Evolutionary conservation across 164 flowering plant genomes (phyloP), one percentile per base, ranked within the genome.

Genomic region (Paratinospora sagittata): DNA sequence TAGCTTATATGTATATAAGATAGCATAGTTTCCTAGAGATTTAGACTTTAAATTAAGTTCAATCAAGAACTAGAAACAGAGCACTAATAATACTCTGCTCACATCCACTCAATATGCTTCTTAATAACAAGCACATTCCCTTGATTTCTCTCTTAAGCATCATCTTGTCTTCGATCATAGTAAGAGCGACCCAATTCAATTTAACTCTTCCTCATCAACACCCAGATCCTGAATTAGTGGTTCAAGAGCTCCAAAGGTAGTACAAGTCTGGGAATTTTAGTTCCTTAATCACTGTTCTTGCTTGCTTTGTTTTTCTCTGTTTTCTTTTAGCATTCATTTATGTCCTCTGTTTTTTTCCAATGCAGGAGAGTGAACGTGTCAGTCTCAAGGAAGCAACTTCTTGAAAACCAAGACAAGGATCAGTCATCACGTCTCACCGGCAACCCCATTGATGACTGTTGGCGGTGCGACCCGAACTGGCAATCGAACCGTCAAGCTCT

Each of bases 401-500:
- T 83, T n/a, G n/a, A n/a, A n/a, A n/a, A n/a, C n/a, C n/a, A n/a
- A n/a, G n/a, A n/a, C 34, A 74, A 68, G 43, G 82, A 73, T 68
- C 80, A 77, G 47, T 33, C 74, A 2, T 49, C 67, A 2, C 63
- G 92, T 71, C 70, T 71, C 27, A 85, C 87, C 39, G 92, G 88
- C 0, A 90, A 89, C 74, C 93, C 93, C 14, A 85, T 88, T 33
- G 93, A 90, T 78, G 91, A 87, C 68, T 90, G 96, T 80, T 90
- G 96, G 96, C 74, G 86, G 16, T 87, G 96, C 75, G 85, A 86
- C 81, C 81, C 88, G 1, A 78, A 86, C 76, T 89, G 93, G 96
- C 72, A 65, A 16, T 4, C 65, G 6, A 81, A 90, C 82, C 87
- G 90, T 26, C 89, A 90, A 68, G 68, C 49, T 10, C 74, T 90